Evolutionary conservation across 140 eudicot species (phyloP).

Genomic region (Bidens hawaiensis): DNA sequence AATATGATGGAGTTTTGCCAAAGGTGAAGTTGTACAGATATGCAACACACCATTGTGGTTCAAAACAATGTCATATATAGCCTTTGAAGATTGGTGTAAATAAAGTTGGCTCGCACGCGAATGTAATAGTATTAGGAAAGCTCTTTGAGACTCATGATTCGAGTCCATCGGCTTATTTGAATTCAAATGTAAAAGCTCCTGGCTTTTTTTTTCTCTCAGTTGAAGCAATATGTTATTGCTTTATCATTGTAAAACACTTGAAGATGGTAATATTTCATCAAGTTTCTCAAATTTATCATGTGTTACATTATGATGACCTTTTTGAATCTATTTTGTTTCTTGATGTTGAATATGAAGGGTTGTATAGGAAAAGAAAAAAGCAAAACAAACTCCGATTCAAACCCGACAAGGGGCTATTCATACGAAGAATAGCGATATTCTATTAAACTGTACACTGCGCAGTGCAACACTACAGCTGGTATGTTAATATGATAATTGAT

Average conservation of each 20-base stretch:
- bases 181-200: slow-evolving; percentile 34
- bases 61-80: slow-evolving; percentile 27
- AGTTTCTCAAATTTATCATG: no score
- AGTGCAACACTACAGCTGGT: no score
- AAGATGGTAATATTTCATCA: slow-evolving; percentile 20
- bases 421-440: no score
- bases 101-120: slow-evolving; percentile 21
- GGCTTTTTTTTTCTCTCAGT: slow-evolving; percentile 19
- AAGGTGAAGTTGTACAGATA: slow-evolving; percentile 78
- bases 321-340: slow-evolving; percentile 2
- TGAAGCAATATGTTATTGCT: slow-evolving; percentile 27
- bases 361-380: no score
- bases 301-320: neutral
- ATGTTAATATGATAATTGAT: no score
- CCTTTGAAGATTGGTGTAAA: slow-evolving; percentile 36
- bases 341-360: no score
- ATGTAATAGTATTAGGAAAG: slow-evolving; percentile 25
- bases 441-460: no score
- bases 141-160: slow-evolving; percentile 29
- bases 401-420: no score
- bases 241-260: slow-evolving; percentile 22
- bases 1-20: slow-evolving; percentile 31
- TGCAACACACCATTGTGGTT: slow-evolving; percentile 55
- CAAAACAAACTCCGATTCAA: no score
- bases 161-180: slow-evolving; percentile 56